These are phyloP conservation scores for Triticum dicoccoides DNA, from an alignment of 176 grass and related monocot genomes.

Conservation along the genomic window DNA sequence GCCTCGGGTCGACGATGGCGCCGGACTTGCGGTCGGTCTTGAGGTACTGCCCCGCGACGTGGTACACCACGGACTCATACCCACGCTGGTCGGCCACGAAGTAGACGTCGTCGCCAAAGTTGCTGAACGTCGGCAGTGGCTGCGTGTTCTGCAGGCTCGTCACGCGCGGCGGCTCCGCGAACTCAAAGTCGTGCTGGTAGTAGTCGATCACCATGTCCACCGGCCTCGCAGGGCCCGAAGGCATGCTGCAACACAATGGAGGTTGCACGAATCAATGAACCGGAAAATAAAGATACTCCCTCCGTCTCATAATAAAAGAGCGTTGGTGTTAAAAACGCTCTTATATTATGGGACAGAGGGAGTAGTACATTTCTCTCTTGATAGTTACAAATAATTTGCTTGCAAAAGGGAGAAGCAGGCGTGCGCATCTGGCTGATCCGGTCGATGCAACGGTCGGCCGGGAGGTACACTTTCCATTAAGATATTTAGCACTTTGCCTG, in stretches of 20 bases:
- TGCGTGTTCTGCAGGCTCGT: constrained; percentile 61
- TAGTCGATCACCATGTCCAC: constrained; percentile 70
- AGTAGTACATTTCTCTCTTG: too few species aligned
- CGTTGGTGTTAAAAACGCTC: too few species aligned
- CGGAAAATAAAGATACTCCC: too few species aligned
- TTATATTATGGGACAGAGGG: too few species aligned
- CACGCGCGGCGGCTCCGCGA: constrained; percentile 51
- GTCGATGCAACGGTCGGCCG: too few species aligned
- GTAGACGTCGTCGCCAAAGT: constrained; percentile 47
- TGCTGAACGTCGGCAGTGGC: constrained; percentile 33
- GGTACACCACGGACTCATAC: constrained; percentile 44
- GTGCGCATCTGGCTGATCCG: too few species aligned
- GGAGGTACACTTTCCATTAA: too few species aligned
- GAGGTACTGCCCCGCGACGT: constrained; percentile 50
- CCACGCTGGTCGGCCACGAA: constrained; percentile 58
- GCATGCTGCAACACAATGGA: not conserved
- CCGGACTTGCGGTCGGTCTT: constrained; percentile 8
- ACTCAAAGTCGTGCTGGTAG: constrained; percentile 56
- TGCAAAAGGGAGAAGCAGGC: too few species aligned
- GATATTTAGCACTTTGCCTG: too few species aligned
- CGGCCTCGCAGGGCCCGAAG: not conserved
- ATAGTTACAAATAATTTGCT: too few species aligned
- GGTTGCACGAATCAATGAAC: not conserved
- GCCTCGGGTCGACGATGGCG: constrained; percentile 33
- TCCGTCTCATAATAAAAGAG: too few species aligned